phyloP scores from a whole-genome alignment of 2,329 filamentous ascomycete species.

The Aspergillus sojae region DNA sequence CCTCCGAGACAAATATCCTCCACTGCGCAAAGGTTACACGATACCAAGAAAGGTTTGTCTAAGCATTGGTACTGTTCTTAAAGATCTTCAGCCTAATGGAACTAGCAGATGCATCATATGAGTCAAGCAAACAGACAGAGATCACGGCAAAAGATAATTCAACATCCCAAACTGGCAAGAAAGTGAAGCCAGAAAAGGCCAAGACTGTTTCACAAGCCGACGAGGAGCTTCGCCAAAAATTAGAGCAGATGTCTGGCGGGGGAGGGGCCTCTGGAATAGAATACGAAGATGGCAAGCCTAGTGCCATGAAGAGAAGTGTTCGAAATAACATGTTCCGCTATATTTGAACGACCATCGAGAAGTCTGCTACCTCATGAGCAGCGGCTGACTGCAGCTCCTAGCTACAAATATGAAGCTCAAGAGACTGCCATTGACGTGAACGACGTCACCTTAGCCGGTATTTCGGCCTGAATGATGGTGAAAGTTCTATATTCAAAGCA shows the following conservation, averaged over 20 bases:
- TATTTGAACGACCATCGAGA: slow-evolving; percentile 46
- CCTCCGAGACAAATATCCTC: not conserved
- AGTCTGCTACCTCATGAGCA: not conserved
- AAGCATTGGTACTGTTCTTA: not conserved
- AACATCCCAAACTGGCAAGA: slow-evolving; percentile 11
- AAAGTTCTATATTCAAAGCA: not conserved
- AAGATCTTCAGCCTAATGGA: not conserved
- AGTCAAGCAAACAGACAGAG: not conserved
- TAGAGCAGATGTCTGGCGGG: slow-evolving; percentile 69
- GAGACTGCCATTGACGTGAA: not conserved
- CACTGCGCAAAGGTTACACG: slow-evolving; percentile 3
- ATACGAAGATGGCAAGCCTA: slow-evolving; percentile 73
- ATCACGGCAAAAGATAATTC: slow-evolving; percentile 3
- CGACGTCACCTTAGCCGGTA: not conserved
- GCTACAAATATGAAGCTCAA: not conserved
- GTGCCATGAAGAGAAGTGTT: slow-evolving; percentile 72
- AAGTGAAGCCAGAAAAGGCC: slow-evolving; percentile 24
- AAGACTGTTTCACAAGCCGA: slow-evolving; percentile 68
- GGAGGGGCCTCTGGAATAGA: slow-evolving; percentile 73
- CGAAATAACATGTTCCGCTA: slow-evolving; percentile 77
- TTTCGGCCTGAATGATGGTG: not conserved
- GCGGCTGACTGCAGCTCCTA: not conserved
- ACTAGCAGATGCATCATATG: not conserved
- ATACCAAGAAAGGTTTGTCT: slow-evolving; percentile 9
- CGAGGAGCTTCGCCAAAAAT: slow-evolving; percentile 65